phyloP scores from a whole-genome alignment of 176 grass and related monocot species.

The Rhynchospora tenuis region DNA sequence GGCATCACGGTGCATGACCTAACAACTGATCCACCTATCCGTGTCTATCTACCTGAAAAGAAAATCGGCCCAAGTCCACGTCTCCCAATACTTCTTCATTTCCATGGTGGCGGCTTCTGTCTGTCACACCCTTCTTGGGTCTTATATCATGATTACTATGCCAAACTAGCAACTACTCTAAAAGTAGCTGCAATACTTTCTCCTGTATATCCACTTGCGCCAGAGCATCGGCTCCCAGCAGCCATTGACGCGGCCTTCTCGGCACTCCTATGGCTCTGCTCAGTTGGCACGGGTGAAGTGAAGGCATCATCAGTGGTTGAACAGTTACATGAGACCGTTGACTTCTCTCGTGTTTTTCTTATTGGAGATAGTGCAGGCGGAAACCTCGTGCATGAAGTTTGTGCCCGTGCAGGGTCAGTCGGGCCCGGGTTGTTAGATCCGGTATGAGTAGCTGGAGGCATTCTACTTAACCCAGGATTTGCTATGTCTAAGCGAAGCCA shows the following conservation, averaged over 20 bases:
- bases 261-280: slow-evolving; percentile 31
- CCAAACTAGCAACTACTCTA: neutral
- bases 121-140: slow-evolving; percentile 26
- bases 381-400: slow-evolving; percentile 44
- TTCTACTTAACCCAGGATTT: slow-evolving; percentile 38
- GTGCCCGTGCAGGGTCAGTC: neutral
- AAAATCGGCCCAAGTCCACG: neutral
- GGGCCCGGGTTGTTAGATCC: neutral
- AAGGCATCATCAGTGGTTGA: neutral
- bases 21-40: neutral
- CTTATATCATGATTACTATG: slow-evolving; percentile 48
- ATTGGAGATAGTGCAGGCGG: slow-evolving; percentile 43
- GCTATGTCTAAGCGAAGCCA: slow-evolving; percentile 9
- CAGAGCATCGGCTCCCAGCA: slow-evolving; percentile 30
- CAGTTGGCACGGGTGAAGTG: slow-evolving; percentile 9
- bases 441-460: slow-evolving; percentile 24
- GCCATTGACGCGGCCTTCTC: slow-evolving; percentile 21
- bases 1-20: slow-evolving; percentile 44
- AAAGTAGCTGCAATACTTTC: slow-evolving; percentile 28
- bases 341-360: slow-evolving; percentile 54
- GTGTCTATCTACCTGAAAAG: slow-evolving; percentile 24
- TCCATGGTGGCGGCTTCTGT: slow-evolving; percentile 47
- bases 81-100: slow-evolving; percentile 29
- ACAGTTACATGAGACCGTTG: neutral
- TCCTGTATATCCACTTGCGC: slow-evolving; percentile 30